Evolutionary conservation across 495 filamentous ascomycete genomes (phyloP).

Genomic region (Cercophora scortea): DNA sequence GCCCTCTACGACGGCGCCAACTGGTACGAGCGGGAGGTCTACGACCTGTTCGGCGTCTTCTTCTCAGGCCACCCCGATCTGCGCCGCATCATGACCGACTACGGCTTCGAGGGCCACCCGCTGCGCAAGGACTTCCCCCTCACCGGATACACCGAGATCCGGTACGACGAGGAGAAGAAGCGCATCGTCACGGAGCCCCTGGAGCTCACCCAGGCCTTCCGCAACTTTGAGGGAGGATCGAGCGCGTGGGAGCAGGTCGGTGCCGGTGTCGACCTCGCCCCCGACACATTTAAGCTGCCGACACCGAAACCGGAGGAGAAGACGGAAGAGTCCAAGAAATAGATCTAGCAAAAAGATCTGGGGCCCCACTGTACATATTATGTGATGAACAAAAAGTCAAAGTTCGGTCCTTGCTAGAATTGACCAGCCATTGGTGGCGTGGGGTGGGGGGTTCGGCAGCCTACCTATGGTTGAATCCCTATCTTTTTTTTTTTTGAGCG

Average conservation of each 20-base stretch:
- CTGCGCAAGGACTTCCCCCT: constrained; percentile 96
- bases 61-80: constrained; percentile 93
- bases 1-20: constrained; percentile 87
- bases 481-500: too few species aligned
- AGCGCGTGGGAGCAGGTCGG: constrained; percentile 88
- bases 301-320: constrained; percentile 90
- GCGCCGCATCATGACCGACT: constrained; percentile 98
- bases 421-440: too few species aligned
- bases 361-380: constrained; percentile 17
- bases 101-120: constrained; percentile 97
- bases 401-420: too few species aligned
- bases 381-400: constrained; percentile 6
- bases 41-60: constrained; percentile 97
- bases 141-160: constrained; percentile 96
- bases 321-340: constrained; percentile 89
- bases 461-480: too few species aligned
- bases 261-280: constrained; percentile 66
- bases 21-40: constrained; percentile 98
- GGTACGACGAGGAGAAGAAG: constrained; percentile 99
- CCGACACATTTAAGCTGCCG: constrained; percentile 88
- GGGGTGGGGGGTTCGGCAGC: too few species aligned
- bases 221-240: constrained; percentile 89
- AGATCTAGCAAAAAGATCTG: constrained; percentile 22
- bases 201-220: constrained; percentile 97
- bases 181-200: constrained; percentile 95